Conservation (phyloP, 2,329 filamentous ascomycete genomes). For the Pseudopyricularia javanii region DNA sequence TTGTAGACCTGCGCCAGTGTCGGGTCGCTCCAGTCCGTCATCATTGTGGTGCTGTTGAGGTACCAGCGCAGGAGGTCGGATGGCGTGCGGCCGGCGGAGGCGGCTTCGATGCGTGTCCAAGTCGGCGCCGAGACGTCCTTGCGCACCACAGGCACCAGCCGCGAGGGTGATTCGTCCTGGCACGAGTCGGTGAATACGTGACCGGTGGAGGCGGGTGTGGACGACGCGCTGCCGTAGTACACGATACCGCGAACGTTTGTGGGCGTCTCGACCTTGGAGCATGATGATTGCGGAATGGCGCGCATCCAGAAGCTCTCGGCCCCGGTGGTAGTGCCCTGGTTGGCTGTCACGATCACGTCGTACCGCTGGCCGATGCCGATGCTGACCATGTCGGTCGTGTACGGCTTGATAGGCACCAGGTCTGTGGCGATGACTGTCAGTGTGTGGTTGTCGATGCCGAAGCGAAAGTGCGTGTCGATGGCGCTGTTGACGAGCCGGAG, state of each 20-base stretch:
- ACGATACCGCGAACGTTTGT: slow-evolving; percentile 8
- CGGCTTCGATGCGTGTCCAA: background rate
- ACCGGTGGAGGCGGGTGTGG: background rate
- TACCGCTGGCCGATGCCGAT: slow-evolving; percentile 40
- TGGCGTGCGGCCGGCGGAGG: background rate
- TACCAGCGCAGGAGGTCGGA: slow-evolving; percentile 1
- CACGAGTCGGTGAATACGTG: slow-evolving; percentile 1
- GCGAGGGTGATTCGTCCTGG: background rate
- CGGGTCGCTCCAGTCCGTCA: slow-evolving; percentile 17
- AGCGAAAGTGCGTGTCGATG: slow-evolving; percentile 35
- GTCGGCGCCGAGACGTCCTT: background rate
- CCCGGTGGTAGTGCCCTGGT: slow-evolving; percentile 6
- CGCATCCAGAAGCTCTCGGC: slow-evolving; percentile 16
- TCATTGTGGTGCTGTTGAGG: slow-evolving; percentile 17
- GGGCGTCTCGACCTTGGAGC: background rate
- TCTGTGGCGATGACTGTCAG: slow-evolving; percentile 54
- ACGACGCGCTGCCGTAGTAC: slow-evolving; percentile 11
- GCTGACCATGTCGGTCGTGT: slow-evolving; percentile 46
- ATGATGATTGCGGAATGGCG: slow-evolving; percentile 2
- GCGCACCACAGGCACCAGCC: background rate
- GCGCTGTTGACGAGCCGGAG: slow-evolving; percentile 48
- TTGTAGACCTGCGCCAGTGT: slow-evolving; percentile 13
- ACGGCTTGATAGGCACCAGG: slow-evolving; percentile 50
- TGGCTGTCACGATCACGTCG: slow-evolving; percentile 24
- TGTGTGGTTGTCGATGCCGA: slow-evolving; percentile 48